Base-by-base conservation (phyloP, 2,329 filamentous ascomycete genomes). In the Beauveria asiatica region DNA sequence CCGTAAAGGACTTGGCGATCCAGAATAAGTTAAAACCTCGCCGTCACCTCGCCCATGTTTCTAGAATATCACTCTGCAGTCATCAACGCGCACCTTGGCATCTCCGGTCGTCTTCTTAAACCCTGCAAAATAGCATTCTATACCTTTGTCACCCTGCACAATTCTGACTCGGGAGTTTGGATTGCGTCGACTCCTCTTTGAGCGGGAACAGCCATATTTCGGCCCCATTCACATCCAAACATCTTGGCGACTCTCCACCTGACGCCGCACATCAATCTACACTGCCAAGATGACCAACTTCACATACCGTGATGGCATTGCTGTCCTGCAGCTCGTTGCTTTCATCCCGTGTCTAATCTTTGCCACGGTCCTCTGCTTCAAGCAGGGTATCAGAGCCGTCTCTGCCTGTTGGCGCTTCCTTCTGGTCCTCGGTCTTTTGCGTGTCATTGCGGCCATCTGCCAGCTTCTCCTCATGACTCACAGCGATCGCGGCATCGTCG, bases 301-400 rank as follows among this genome's bases (percentile, higher is more conserved):
- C 11, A 58, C 62, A 16, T 62, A 64, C 45, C 57, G 62, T n/a
- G 61, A 62, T 17, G 62, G 62, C 41, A 64, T 64, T 30, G 57
- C 61, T 5, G 59, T 64, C 45, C 58, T 64, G 46, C 61, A 62
- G 19, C 56, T 64, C 42, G 4, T 64, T 33, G 61, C 52, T 9
- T 64, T 64, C 48, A 49, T 64, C 1, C 62, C 62, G 2, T 58
- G 60, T 16, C 58, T 62, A 0, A 1, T 61, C 23, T 51, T 64
- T 27, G 49, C 61, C 33, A 25, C 60, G 1, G 54, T 59, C 19
- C 61, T 64, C 50, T 64, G 62, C 58, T 64, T 64, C 58, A 62
- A 57, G 37, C 50, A 62, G 46, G 62, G 62, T 17, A 37, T 61
- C 21, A 61, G 61, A 17, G 48, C 54, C 33, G 62, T 61, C 21